phyloP scores from a whole-genome alignment of 106 monocot genomes.

The Acanthochlamys bracteata region DNA sequence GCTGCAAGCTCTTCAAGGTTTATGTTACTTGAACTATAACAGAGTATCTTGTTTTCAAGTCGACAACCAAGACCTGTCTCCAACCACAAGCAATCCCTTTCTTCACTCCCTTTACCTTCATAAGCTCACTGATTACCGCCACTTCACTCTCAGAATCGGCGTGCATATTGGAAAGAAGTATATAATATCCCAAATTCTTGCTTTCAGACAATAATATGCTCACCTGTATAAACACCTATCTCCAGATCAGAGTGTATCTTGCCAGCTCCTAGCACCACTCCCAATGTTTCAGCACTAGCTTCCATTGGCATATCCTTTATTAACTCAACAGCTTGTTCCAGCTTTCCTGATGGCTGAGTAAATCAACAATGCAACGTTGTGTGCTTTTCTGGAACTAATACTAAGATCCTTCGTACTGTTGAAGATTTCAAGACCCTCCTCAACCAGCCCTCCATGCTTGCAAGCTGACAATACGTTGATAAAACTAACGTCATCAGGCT shows the following conservation, averaged over 20 bases:
- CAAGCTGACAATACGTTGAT: conserved; percentile 51
- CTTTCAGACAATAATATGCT: conserved; percentile 18
- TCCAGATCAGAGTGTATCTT: conserved; percentile 34
- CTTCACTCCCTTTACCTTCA: conserved; percentile 50
- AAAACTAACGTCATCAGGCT: conserved; percentile 62
- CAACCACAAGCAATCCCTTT: conserved; percentile 39
- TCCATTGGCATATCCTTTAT: conserved; percentile 25
- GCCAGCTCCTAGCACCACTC: conserved; percentile 47
- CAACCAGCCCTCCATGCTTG: conserved; percentile 48
- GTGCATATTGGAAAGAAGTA: conserved; percentile 47
- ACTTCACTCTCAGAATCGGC: conserved; percentile 44
- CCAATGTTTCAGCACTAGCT: conserved; percentile 36
- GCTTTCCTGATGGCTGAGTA: conserved; percentile 42
- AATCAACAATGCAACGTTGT: conserved; percentile 53
- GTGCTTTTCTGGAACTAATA: conserved; percentile 29
- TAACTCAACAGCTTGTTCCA: conserved; percentile 37
- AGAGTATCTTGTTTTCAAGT: background rate
- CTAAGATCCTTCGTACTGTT: conserved; percentile 26
- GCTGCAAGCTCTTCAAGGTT: too few relatives aligned
- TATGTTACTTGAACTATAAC: too few relatives aligned
- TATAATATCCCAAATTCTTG: conserved; percentile 43
- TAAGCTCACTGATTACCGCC: conserved; percentile 39
- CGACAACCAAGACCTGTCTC: conserved; percentile 21
- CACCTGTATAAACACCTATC: conserved; percentile 32
- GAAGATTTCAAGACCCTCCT: conserved; percentile 48